Base-by-base conservation (phyloP, 139 green algal genomes). In the Eudorina sp. region DNA sequence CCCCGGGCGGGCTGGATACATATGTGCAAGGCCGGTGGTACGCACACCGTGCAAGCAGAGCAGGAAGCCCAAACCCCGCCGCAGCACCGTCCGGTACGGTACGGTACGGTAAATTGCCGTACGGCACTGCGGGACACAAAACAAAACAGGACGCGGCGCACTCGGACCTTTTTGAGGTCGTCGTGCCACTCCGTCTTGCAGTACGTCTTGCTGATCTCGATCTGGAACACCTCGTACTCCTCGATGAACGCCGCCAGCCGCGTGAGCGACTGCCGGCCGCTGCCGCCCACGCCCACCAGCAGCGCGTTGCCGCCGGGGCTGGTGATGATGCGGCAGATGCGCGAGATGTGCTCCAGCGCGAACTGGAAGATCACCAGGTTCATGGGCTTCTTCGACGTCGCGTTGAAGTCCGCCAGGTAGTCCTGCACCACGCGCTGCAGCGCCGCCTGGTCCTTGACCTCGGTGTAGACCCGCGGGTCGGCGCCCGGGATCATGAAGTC, bases 121-220 rank as follows among this genome's bases (percentile, higher is more conserved):
- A n/a, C n/a, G n/a, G n/a, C n/a, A n/a, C n/a, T n/a, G n/a, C n/a
- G n/a, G n/a, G n/a, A n/a, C n/a, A n/a, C n/a, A n/a, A n/a, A n/a
- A n/a, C n/a, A n/a, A n/a, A n/a, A n/a, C n/a, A n/a, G n/a, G n/a
- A n/a, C n/a, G n/a, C n/a, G n/a, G n/a, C n/a, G n/a, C n/a, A n/a
- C n/a, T 43, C 89, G 51, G 27, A 76, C 83, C 83, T 91, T 91
- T 77, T 93, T 93, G 76, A 93, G 87, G 87, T 93, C 90, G 46
- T 93, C 90, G n/a, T 85, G 76, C 95, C 95, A 97, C 90, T 97
- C 95, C 4, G 43, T 68, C 85, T 94, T 94, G 72, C 91, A 90
- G 78, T 97, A 97, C 27, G 90, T 93, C 91, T 96, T 96, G 83
- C 53, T 92, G 68, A 97, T 94, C 92, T 96, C 95, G 68, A 97